Base-by-base conservation (phyloP, 1,284 basidiomycete species). In the Schizophyllum amplum region DNA sequence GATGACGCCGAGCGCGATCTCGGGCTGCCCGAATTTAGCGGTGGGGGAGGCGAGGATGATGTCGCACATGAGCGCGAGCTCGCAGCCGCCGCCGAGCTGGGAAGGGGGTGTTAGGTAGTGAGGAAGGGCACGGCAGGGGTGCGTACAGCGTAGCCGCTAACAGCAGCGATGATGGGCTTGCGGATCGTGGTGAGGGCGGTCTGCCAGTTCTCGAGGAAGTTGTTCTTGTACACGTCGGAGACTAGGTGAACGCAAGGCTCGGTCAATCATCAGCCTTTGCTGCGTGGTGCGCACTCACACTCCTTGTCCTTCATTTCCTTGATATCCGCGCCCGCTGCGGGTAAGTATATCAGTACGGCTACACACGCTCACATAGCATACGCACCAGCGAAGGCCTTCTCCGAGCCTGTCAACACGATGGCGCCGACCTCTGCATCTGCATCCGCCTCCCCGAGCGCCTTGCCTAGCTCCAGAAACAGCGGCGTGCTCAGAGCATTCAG, bases 1-100 rank as follows among this genome's bases (percentile, higher is more conserved):
- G 67, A 98, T 98, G 61, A 96, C 90, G 60, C 97, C 96, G 52
- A 99, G 81, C 70, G 94, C 96, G 74, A 99, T 96, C 71, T 99
- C 97, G 27, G 97, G 96, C 71, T 98, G 97, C 42, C 94, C 94
- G 66, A 99, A 98, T 63, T 85, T 86, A 33, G 97, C 96, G 21
- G 84, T 92, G 4, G 93, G 90, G 5, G 94, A 90, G n/a, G 91
- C 94, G 60, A 98, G 84, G 67, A 98, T 88, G 71, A 99, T 95
- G 74, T 99, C 97, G 71, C 92, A 92, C 87, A 95, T 92, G 69
- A 98, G 84, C 11, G 96, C 95, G 53, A 99, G 83, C 71, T 99
- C 96, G 67, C 94, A 96, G 54, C 96, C 96, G 53, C 96, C 96
- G 13, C 96, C 96, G 61, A 99, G 89, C 92, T 87, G 60, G 33